phyloP scores from a whole-genome alignment of 306 rosid species.

The Benincasa hispida region DNA sequence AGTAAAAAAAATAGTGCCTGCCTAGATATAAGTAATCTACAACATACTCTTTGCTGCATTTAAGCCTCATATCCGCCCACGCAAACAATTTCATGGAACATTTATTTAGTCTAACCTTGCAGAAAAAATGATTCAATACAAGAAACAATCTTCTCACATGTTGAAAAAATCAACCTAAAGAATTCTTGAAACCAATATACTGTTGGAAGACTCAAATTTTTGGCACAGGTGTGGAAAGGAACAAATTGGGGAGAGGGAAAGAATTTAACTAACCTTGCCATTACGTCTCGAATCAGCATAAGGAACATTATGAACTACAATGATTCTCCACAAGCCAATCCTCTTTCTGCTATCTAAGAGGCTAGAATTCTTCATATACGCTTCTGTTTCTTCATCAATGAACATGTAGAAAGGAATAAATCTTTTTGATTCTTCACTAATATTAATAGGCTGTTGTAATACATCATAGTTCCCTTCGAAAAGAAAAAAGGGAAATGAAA shows the following conservation, averaged over 20 bases:
- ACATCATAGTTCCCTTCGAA: slow-evolving; percentile 83
- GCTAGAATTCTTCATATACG: slow-evolving; percentile 64
- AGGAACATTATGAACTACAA: slow-evolving; percentile 67
- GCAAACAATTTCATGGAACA: not conserved
- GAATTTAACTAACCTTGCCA: slow-evolving; percentile 63
- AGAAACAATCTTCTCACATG: not conserved
- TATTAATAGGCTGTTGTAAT: slow-evolving; percentile 78
- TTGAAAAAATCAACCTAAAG: not conserved
- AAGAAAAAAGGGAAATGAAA: slow-evolving; percentile 16
- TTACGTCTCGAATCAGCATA: slow-evolving; percentile 84
- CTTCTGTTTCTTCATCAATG: slow-evolving; percentile 83
- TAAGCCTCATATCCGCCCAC: not conserved
- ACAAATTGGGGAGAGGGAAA: not conserved
- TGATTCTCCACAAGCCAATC: slow-evolving; percentile 89
- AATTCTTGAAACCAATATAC: not conserved
- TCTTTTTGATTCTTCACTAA: slow-evolving; percentile 52
- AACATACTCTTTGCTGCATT: not conserved
- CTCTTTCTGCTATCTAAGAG: slow-evolving; percentile 48
- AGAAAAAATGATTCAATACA: not conserved
- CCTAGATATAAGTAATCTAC: not conserved
- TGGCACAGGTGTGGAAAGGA: not conserved
- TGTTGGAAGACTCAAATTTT: not conserved
- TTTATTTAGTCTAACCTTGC: not conserved
- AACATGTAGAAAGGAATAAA: slow-evolving; percentile 80
- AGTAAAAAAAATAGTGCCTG: not conserved